Conservation (phyloP, 129 eudicot species). For the Oenanthe sinensis region DNA sequence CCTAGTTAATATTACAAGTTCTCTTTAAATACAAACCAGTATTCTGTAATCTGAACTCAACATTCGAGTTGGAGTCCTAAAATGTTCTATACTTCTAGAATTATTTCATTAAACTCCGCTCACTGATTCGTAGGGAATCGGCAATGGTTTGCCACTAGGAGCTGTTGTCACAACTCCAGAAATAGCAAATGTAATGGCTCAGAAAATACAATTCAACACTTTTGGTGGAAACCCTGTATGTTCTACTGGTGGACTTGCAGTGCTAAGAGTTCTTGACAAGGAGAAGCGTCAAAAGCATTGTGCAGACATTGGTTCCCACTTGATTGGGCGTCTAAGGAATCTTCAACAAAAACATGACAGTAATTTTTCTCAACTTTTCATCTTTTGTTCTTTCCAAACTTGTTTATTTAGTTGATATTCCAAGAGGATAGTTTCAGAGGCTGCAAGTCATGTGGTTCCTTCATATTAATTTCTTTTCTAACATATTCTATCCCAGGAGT, state of each 20-base stretch:
- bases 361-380: slow-evolving; percentile 23
- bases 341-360: slow-evolving; percentile 76
- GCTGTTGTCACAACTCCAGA: slow-evolving; percentile 99
- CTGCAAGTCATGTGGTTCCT: not conserved
- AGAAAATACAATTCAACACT: slow-evolving; percentile 91
- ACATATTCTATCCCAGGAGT: not conserved
- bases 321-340: slow-evolving; percentile 56
- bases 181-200: slow-evolving; percentile 81
- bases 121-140: slow-evolving; percentile 64
- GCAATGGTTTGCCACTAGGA: slow-evolving; percentile 94
- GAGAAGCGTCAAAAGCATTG: slow-evolving; percentile 81
- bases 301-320: slow-evolving; percentile 83
- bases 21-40: not conserved
- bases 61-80: not conserved
- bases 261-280: slow-evolving; percentile 76
- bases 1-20: not conserved
- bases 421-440: not conserved
- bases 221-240: slow-evolving; percentile 99
- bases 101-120: not conserved
- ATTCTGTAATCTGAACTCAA: not conserved
- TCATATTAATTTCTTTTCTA: not conserved
- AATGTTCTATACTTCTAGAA: not conserved
- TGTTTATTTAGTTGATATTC: not conserved
- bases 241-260: slow-evolving; percentile 98
- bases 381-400: not conserved